Conservation (phyloP, 257 asterid genomes). For the Dorcoceras hygrometricum region DNA sequence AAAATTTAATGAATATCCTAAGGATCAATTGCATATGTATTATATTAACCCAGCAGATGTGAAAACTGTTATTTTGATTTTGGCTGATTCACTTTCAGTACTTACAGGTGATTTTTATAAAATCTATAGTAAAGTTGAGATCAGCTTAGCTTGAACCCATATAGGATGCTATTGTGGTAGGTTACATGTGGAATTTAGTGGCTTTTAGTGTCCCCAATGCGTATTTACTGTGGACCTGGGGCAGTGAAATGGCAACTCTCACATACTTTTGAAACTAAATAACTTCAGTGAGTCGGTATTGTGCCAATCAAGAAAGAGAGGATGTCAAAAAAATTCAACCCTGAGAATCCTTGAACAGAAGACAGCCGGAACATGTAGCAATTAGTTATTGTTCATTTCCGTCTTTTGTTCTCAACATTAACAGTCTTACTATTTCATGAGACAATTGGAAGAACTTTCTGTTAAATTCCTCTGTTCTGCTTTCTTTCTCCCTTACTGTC, state of each 20-base stretch:
- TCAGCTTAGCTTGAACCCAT: too few relatives aligned
- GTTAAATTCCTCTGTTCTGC: conserved; percentile 18
- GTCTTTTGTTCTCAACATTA: neutral
- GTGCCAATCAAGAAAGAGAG: neutral
- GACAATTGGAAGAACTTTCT: neutral
- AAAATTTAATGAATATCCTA: conserved; percentile 1
- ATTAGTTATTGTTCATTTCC: neutral
- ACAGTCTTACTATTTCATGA: neutral
- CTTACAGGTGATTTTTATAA: neutral
- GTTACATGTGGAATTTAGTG: neutral
- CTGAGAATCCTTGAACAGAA: neutral
- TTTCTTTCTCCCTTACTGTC: conserved; percentile 25
- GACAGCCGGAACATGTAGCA: neutral
- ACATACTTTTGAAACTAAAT: neutral
- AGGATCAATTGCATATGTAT: conserved; percentile 5
- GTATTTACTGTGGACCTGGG: neutral
- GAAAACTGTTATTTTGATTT: neutral
- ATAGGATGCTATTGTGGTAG: neutral
- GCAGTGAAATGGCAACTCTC: neutral
- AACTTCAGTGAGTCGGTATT: neutral
- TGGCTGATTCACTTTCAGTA: conserved; percentile 1
- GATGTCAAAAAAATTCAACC: neutral
- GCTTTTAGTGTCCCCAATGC: neutral
- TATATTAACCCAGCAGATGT: conserved; percentile 1
- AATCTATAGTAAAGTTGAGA: neutral